phyloP scores from a whole-genome alignment of 2,329 filamentous ascomycete genomes.

The Aspergillus pseudoviridinutans region DNA sequence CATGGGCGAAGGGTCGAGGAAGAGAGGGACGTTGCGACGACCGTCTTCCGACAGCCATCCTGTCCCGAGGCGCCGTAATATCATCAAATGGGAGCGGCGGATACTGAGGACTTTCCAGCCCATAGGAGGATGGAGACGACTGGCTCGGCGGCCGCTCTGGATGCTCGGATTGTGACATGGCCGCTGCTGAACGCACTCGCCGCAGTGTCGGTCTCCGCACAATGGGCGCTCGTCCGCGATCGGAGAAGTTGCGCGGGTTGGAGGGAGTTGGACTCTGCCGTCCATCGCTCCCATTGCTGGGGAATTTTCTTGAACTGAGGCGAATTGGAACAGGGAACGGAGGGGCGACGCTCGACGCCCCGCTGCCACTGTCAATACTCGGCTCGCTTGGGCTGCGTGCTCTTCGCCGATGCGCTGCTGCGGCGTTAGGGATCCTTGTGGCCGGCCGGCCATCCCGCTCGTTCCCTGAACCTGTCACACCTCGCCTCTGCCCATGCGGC shows the following conservation, averaged over 20 bases:
- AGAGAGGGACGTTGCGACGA: constrained; percentile 19
- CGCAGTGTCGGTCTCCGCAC: constrained; percentile 61
- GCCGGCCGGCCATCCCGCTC: constrained; percentile 68
- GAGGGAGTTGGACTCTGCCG: constrained; percentile 70
- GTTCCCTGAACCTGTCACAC: constrained; percentile 38
- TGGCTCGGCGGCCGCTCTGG: constrained; percentile 43
- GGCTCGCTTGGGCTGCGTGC: constrained; percentile 45
- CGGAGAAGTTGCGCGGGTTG: constrained; percentile 50
- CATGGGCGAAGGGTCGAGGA: constrained; percentile 28
- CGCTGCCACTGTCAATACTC: constrained; percentile 38
- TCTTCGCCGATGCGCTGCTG: constrained; percentile 66
- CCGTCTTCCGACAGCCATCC: constrained; percentile 21
- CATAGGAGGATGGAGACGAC: constrained; percentile 57
- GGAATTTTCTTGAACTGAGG: constrained; percentile 76
- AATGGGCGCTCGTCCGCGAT: constrained; percentile 54
- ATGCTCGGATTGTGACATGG: constrained; percentile 56
- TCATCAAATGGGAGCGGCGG: constrained; percentile 71
- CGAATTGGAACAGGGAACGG: constrained; percentile 90
- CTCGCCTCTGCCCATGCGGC: constrained; percentile 31
- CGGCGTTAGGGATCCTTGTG: constrained; percentile 75
- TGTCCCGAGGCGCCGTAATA: constrained; percentile 52
- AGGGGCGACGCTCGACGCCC: constrained; percentile 48
- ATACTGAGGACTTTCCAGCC: constrained; percentile 65
- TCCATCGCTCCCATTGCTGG: constrained; percentile 68
- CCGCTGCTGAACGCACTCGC: constrained; percentile 79